Evolutionary conservation across 371 early-diverging fungal genomes (phyloP).

Genomic region (Caulochytrium protostelioides): DNA sequence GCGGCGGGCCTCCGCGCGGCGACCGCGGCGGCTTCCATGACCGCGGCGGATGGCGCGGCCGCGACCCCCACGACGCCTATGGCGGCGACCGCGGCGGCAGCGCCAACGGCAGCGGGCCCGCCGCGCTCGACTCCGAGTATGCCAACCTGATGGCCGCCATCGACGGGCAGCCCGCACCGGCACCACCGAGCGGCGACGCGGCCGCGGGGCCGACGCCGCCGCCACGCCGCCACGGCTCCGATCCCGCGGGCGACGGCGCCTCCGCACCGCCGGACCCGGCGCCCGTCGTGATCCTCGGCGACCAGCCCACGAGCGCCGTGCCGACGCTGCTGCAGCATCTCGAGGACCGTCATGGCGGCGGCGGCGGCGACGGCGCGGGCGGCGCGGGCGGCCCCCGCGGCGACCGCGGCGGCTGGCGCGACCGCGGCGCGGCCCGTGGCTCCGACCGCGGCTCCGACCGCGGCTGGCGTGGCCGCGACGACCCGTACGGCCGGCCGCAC

Average conservation of each 20-base stretch:
- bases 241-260: background rate
- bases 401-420: background rate
- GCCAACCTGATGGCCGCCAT: constrained; percentile 76
- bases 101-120: constrained; percentile 50
- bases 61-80: constrained; percentile 58
- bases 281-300: background rate
- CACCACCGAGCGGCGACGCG: constrained; percentile 35
- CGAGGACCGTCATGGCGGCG: background rate
- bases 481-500: background rate
- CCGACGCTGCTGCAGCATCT: too few species aligned
- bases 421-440: background rate
- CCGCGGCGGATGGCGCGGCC: constrained; percentile 27
- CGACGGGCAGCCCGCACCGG: too few species aligned
- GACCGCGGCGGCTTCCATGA: background rate
- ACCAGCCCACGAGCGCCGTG: background rate
- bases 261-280: background rate
- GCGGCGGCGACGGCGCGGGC: background rate
- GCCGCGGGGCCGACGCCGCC: background rate
- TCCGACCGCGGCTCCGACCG: background rate
- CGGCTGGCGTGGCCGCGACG: background rate
- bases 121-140: constrained; percentile 69
- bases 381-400: background rate
- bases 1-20: constrained; percentile 4
- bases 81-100: too few species aligned
- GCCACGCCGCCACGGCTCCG: background rate